These are phyloP conservation scores for Aspergillus aculeatinus DNA, from an alignment of 2,329 filamentous ascomycete species.

Conservation along the genomic window DNA sequence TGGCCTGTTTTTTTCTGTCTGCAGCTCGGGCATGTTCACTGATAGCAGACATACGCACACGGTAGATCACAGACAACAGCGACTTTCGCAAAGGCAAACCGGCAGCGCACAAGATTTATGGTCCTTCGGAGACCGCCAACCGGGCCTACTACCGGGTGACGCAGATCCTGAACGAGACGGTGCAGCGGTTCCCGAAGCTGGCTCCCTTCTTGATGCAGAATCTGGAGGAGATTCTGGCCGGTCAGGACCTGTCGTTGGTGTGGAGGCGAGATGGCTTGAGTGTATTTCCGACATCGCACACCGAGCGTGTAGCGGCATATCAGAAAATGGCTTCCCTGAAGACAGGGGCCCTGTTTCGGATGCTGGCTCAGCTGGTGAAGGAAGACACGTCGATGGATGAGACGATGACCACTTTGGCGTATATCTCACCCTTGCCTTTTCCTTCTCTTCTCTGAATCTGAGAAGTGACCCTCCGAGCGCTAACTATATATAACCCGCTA, in stretches of 20 bases:
- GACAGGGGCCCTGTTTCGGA: constrained; percentile 23
- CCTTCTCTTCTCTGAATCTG: not conserved
- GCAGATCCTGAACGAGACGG: constrained; percentile 19
- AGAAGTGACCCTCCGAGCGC: not conserved
- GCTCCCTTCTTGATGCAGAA: constrained; percentile 20
- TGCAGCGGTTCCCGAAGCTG: constrained; percentile 15
- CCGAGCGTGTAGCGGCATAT: constrained; percentile 18
- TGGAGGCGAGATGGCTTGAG: constrained; percentile 23
- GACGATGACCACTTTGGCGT: constrained; percentile 21
- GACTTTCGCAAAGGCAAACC: constrained; percentile 22
- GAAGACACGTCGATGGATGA: constrained; percentile 19
- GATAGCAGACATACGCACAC: not conserved
- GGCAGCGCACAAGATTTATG: constrained; percentile 22
- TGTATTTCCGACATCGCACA: constrained; percentile 9
- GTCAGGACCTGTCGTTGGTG: constrained; percentile 24
- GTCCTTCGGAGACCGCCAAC: constrained; percentile 24
- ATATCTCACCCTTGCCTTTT: not conserved
- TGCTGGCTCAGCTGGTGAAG: constrained; percentile 21
- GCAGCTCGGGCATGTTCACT: not conserved
- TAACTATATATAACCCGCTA: not conserved
- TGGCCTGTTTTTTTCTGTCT: not conserved
- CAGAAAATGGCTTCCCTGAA: constrained; percentile 20
- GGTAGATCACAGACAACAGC: constrained; percentile 23
- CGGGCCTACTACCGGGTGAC: constrained; percentile 25
- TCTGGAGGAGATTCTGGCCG: constrained; percentile 23